Evolutionary conservation across 2,329 filamentous ascomycete species (phyloP).

Genomic region (Ophiocordyceps camponoti-floridani): DNA sequence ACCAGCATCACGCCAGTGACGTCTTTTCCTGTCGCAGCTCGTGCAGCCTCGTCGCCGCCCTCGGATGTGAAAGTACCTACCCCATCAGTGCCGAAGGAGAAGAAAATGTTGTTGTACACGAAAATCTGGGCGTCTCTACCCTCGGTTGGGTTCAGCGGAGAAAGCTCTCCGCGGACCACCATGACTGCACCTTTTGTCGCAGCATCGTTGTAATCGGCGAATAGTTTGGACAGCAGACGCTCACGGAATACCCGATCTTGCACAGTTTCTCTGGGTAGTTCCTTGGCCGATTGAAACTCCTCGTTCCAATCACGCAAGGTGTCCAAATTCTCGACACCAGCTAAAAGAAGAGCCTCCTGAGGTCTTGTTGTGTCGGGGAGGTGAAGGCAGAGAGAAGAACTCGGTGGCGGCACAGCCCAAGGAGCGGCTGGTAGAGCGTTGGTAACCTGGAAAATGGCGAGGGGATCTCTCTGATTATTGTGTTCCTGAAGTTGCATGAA

Average conservation of each 20-base stretch:
- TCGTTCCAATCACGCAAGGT: conserved; percentile 97
- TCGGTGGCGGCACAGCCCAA: conserved; percentile 65
- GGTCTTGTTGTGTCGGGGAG: conserved; percentile 71
- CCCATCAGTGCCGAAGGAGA: conserved; percentile 93
- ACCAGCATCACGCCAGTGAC: conserved; percentile 86
- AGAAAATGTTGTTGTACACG: conserved; percentile 99
- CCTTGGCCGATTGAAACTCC: conserved; percentile 91
- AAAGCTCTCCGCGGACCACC: conserved; percentile 81
- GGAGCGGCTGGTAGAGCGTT: conserved; percentile 85
- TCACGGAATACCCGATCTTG: conserved; percentile 95
- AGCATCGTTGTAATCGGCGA: conserved; percentile 94
- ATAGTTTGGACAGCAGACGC: conserved; percentile 83
- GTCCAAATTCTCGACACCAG: conserved; percentile 84
- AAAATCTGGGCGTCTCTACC: conserved; percentile 89
- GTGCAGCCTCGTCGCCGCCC: conserved; percentile 88
- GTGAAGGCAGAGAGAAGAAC: conserved; percentile 49
- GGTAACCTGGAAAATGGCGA: conserved; percentile 88
- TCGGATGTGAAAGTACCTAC: conserved; percentile 94
- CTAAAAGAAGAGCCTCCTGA: conserved; percentile 81
- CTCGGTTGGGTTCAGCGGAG: conserved; percentile 89
- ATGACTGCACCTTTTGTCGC: conserved; percentile 81
- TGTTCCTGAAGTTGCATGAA: conserved; percentile 69
- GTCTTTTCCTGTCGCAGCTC: conserved; percentile 92
- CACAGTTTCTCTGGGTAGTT: conserved; percentile 82
- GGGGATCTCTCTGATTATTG: conserved; percentile 70